Base-by-base conservation (phyloP, 2,329 filamentous ascomycete genomes). In the Lachnellula hyalina region DNA sequence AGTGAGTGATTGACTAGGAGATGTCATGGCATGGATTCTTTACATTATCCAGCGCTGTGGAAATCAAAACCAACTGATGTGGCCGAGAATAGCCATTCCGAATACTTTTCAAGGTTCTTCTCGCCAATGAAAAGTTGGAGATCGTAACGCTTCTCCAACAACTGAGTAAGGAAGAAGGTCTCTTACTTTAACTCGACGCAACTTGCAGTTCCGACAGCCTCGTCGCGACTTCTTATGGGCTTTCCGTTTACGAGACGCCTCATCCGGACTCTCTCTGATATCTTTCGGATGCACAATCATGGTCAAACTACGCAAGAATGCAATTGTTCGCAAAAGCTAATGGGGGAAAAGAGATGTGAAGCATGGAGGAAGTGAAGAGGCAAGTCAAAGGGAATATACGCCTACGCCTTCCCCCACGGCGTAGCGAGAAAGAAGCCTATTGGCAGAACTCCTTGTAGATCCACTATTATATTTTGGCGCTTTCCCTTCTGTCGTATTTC, bases 121-220 rank as follows among this genome's bases (percentile, higher is more conserved):
- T 32, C 28, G 28, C 28, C 28, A 32, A 32, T 32, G 11, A 9
- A 32, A 19, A 41, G 14, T 41, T 6, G 38, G 12, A 19, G 15
- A 17, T 17, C 38, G 12, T 8, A 19, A 41, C 28, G 38, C 38
- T 14, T n/a, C 15, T 17, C 14, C n/a, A 17, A n/a, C 14, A 40
- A 7, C 38, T 44, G 41, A 19, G 21, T 23, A 44, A 12, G 9
- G 41, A 42, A 21, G n/a, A 25, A 44, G 40, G 9, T 23, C 9
- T 56, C 68, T 64, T 65, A 76, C 78, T 71, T 82, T 82, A 48
- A 81, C 73, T 51, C 75, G 71, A 35, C 78, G 71, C 19, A 81
- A 62, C 61, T 82, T 82, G 65, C 81, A 84, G 60, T 82, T 83
- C 3, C 73, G 74, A 59, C 80, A 83, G 2, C 80, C 80, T 14